Base-by-base conservation (phyloP, 1,284 basidiomycete species). In the Agroathelia rolfsii region DNA sequence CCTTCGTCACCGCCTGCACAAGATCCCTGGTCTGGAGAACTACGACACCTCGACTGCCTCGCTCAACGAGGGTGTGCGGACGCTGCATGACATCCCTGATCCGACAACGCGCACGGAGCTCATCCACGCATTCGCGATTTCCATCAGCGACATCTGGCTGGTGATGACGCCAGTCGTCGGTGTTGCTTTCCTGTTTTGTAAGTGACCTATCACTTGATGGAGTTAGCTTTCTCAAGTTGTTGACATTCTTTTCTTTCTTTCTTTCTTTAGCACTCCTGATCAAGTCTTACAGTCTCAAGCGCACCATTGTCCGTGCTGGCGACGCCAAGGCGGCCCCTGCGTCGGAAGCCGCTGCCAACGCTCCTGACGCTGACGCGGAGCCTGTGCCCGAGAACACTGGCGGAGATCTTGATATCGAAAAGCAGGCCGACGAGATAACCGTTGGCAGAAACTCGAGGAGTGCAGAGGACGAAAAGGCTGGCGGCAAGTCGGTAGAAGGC, bases 121-220 rank as follows among this genome's bases (percentile, higher is more conserved):
- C 3, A 69, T 80, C 26, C 62, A 79, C 33, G 82, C 80, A 0
- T 89, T 80, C 54, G 66, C 81, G 3, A 54, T 69, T 30, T 69
- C 82, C 0, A 73, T 89, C 24, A 63, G 64, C 40, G 69, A 62
- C 25, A 76, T 89, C 35, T 90, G 86, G 84, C 50, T 84, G 36
- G 69, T 80, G 16, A 65, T 63, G 47, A 72, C 72, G 4, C 77
- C 80, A 0, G 48, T 82, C 10, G 25, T 68, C 11, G 77, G 72
- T n/a, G 58, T 62, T 18, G 64, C 66, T 13, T 60, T 82, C 41
- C 40, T 84, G 17, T 58, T 81, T 53, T 60, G 75, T 76, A 40
- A 45, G 67, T 55, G 11, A 27, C 21, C 31, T 20, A 21, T 39
- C 20, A 12, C 22, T 22, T 15, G 28, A 17, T 23, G 24, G 12